Base-by-base conservation (phyloP, 2,329 filamentous ascomycete genomes). In the Fusarium ambrosium region DNA sequence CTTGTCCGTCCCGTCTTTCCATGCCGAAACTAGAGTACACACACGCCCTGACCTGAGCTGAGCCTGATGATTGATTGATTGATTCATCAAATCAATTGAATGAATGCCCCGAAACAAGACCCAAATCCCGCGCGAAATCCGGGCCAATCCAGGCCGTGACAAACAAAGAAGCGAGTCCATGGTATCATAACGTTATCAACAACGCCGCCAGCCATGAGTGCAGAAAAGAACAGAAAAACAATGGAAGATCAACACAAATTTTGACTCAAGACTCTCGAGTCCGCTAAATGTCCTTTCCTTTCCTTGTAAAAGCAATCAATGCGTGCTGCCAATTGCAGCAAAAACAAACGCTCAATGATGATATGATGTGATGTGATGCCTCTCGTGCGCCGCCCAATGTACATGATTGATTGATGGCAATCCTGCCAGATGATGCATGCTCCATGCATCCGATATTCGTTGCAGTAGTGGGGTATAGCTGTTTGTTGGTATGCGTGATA, bases 371-470 rank as follows among this genome's bases (percentile, higher is more conserved):
- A 70, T 78, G 70, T 71, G 70, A 79, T 77, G 74, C 70, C 72
- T 78, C 75, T 78, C 73, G 66, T 80, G 76, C 78, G 79, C 77
- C 79, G 77, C 71, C 69, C 68, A 72, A 79, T 79, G 72, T 80
- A 80, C 79, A 80, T 34, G 32, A 34, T 34, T 62, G 74, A 27
- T 53, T 62, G 74, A 27, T 53, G 72, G 68, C 69, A 63, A 58
- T 51, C 60, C 56, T 67, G 69, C 75, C 73, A 70, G 64, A 68
- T 69, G 45, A 45, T 53, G 48, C 48, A 45, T 53, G 48, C 48
- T 37, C 32, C 27, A 53, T 53, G 60, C 60, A 39, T 62, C 60
- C 24, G 24, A 27, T 62, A 62, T 56, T 74, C 60, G 72, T 53
- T 53, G 48, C 43, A 48, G 43, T 51, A 64, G 60, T 70, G 37